Evolutionary conservation across 2,329 filamentous ascomycete genomes (phyloP).

Genomic region (Fulvia fulva): DNA sequence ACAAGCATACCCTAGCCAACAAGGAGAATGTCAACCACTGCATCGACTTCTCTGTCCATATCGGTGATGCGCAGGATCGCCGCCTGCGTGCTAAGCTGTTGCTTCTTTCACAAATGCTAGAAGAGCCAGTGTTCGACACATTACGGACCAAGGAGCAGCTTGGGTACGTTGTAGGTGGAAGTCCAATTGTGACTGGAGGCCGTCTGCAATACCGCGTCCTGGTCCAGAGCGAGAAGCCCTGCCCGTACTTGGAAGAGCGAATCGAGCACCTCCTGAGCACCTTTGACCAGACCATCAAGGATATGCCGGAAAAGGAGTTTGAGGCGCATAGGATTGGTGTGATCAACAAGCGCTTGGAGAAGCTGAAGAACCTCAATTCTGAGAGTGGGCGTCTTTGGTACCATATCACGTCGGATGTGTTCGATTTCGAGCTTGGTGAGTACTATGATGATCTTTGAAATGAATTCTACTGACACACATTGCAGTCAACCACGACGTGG

Average conservation of each 20-base stretch:
- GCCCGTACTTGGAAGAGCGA: conserved; percentile 76
- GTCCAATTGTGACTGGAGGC: conserved; percentile 68
- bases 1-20: conserved; percentile 75
- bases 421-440: conserved; percentile 83
- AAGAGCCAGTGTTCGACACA: conserved; percentile 92
- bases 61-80: conserved; percentile 55
- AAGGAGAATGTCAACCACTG: conserved; percentile 71
- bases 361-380: conserved; percentile 83
- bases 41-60: conserved; percentile 47
- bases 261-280: conserved; percentile 78
- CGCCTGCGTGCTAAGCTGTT: conserved; percentile 69
- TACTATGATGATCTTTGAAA: conserved; percentile 16
- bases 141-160: conserved; percentile 95
- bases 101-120: conserved; percentile 81
- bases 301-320: conserved; percentile 80
- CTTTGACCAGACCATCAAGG: conserved; percentile 62
- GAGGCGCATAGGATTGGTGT: conserved; percentile 87
- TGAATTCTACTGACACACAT: conserved; percentile 3
- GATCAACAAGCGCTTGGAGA: conserved; percentile 81
- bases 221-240: conserved; percentile 86
- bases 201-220: conserved; percentile 77
- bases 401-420: conserved; percentile 79
- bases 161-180: conserved; percentile 92
- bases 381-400: conserved; percentile 80
- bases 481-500: conserved; percentile 70